Evolutionary conservation across 768 basidiomycete genomes (phyloP).

Genomic region (Leccinum aurantiacum): DNA sequence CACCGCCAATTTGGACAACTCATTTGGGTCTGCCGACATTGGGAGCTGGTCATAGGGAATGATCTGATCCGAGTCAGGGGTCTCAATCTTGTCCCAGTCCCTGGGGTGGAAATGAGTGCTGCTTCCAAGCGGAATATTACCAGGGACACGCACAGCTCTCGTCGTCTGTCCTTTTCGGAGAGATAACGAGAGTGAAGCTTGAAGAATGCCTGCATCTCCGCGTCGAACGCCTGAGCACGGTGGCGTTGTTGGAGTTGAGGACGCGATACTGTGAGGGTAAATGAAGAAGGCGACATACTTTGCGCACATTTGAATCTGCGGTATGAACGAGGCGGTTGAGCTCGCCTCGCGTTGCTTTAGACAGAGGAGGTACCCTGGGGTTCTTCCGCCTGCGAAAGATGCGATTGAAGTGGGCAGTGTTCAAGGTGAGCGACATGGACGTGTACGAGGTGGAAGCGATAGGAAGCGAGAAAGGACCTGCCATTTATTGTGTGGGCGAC

Average conservation of each 20-base stretch:
- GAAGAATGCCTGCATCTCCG: constrained; percentile 96
- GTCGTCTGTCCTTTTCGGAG: constrained; percentile 79
- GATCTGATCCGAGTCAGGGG: constrained; percentile 83
- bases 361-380: constrained; percentile 31
- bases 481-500: constrained; percentile 21
- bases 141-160: constrained; percentile 68
- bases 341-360: constrained; percentile 66
- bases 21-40: constrained; percentile 52
- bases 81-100: constrained; percentile 88
- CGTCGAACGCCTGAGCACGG: constrained; percentile 62
- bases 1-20: constrained; percentile 90
- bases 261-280: constrained; percentile 39
- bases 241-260: constrained; percentile 29
- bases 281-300: constrained; percentile 41
- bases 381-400: constrained; percentile 47
- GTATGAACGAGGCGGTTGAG: constrained; percentile 63
- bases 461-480: constrained; percentile 22
- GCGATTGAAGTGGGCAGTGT: constrained; percentile 27
- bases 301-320: constrained; percentile 54
- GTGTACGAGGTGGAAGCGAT: constrained; percentile 24
- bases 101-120: constrained; percentile 38
- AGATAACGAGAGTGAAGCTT: constrained; percentile 95
- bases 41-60: constrained; percentile 77
- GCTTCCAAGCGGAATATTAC: constrained; percentile 6
- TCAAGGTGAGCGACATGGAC: constrained; percentile 29